Evolutionary conservation across 2,329 filamentous ascomycete genomes (phyloP).

Genomic region (Triangularia verruculosa): DNA sequence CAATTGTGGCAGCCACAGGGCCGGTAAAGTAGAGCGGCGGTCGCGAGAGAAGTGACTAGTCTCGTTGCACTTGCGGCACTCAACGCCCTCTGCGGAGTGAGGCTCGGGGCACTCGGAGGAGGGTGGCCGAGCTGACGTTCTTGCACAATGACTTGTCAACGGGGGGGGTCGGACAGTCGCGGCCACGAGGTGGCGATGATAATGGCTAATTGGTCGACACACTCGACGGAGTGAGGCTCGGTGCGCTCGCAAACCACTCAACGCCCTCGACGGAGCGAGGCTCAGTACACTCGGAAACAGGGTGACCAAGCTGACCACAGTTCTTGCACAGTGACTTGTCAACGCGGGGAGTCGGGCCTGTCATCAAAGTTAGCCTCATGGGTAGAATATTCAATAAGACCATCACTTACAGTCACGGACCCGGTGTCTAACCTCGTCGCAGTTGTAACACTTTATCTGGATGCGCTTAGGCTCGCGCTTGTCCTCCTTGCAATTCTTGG

Average conservation of each 20-base stretch:
- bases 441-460: conserved; percentile 63
- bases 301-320: conserved; percentile 58
- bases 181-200: no score
- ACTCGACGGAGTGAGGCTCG: no score
- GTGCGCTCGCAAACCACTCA: no score
- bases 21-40: conserved; percentile 60
- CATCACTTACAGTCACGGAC: conserved; percentile 62
- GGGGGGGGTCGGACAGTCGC: no score
- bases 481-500: conserved; percentile 60
- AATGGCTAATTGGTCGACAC: no score
- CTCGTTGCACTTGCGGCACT: conserved; percentile 64
- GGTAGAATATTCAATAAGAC: no score
- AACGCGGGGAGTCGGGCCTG: conserved; percentile 57
- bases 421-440: conserved; percentile 61
- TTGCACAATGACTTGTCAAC: no score
- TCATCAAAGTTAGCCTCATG: conserved; percentile 15
- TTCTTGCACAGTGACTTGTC: conserved; percentile 68
- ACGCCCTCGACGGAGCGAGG: conserved; percentile 60
- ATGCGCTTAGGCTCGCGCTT: conserved; percentile 45
- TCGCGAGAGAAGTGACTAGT: conserved; percentile 62
- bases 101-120: no score
- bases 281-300: conserved; percentile 50
- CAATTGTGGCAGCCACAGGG: conserved; percentile 59
- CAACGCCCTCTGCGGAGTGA: no score
- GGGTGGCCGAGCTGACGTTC: no score